These are phyloP conservation scores for Cornus controversa DNA, from an alignment of 148 eudicot genomes.

Conservation along the genomic window DNA sequence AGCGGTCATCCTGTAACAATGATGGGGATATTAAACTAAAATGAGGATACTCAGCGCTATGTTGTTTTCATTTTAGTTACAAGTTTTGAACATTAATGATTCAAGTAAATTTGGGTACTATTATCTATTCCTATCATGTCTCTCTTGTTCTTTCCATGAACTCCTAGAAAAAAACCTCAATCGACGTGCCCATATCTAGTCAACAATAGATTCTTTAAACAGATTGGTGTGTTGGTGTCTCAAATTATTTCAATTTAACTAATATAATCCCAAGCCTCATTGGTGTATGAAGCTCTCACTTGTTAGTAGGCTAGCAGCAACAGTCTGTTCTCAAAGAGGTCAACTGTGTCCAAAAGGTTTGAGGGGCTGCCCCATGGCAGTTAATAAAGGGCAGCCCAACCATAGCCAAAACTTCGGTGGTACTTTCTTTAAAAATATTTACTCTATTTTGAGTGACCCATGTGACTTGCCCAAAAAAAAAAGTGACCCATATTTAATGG, in stretches of 20 bases:
- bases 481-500: too few relatives aligned
- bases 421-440: too few relatives aligned
- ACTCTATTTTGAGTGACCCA: too few relatives aligned
- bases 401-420: too few relatives aligned
- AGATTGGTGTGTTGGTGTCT: background rate
- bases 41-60: background rate
- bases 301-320: background rate
- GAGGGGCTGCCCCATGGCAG: background rate
- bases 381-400: too few relatives aligned
- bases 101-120: background rate
- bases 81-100: too few relatives aligned
- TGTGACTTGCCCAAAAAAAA: too few relatives aligned
- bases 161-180: background rate
- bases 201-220: background rate
- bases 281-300: background rate
- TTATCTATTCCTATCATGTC: background rate
- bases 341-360: background rate
- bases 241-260: background rate
- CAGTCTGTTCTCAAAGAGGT: background rate
- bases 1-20: constrained; percentile 34
- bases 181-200: background rate
- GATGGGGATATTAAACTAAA: background rate
- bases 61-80: background rate
- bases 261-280: background rate
- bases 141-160: background rate